Base-by-base conservation (phyloP, 805 yeast genomes). In the Candida caryicola region DNA sequence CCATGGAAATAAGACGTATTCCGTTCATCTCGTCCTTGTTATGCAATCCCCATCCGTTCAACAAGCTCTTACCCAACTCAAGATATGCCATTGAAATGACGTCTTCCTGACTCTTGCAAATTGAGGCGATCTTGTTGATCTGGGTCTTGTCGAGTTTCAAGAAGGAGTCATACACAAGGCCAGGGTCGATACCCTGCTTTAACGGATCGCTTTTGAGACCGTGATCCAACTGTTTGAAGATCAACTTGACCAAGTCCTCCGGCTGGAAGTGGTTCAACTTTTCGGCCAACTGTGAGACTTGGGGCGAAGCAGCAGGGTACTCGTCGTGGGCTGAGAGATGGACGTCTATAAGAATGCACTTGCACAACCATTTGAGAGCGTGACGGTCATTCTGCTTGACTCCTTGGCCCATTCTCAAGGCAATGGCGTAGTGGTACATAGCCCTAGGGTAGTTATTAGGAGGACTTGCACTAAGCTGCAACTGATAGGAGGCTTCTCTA, bases 331-430 rank as follows among this genome's bases (percentile, higher is more conserved):
- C 23, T 3, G 26, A 17, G 7, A 21, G 6, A 12, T 35, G 38
- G 23, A 29, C 28, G 27, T 37, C 36, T 4, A 27, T 31, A 29
- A 68, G 43, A 10, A 67, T 51, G 37, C 71, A 83, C 41, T 67
- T 69, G 44, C 75, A 70, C 4, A 85, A 64, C 85, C 87, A 83
- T 37, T 66, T 58, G 32, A 81, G 65, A 3, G 88, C 75, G 34
- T 71, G 74, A 14, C 59, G 49, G 29, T 74, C 73, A 51, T 81
- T 81, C 37, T 68, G 71, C 14, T 75, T 66, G 8, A 81, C 77
- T 0, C 93, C 93, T 55, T 79, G 81, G 0, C 91, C 93, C 40
- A 73, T 64, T 34, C 83, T 63, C 17, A 85, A 59, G 0, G 89
- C 82, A 46, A 82, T 56, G 0, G 87, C 86, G 50, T 83, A 85